phyloP scores from a whole-genome alignment of 2,329 filamentous ascomycete species.

The Fusarium praegraminearum region DNA sequence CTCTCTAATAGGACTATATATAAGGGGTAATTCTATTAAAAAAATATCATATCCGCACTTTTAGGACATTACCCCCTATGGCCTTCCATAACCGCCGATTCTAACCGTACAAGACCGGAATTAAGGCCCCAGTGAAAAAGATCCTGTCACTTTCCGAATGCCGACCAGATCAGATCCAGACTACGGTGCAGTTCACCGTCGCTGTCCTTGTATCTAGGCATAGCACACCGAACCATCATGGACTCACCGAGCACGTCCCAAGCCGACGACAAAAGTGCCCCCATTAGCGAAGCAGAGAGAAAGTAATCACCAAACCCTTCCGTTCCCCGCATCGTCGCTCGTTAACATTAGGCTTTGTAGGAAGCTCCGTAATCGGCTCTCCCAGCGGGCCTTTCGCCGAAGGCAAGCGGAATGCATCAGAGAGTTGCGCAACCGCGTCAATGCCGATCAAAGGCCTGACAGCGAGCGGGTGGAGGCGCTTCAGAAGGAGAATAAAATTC shows the following conservation, averaged over 20 bases:
- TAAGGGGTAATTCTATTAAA: no score
- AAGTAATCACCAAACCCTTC: conserved; percentile 4
- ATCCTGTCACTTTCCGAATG: not conserved
- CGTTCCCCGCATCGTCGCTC: not conserved
- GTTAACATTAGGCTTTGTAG: conserved; percentile 22
- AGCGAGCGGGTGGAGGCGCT: conserved; percentile 43
- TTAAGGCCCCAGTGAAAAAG: not conserved
- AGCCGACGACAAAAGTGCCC: conserved; percentile 1
- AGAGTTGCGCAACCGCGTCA: conserved; percentile 43
- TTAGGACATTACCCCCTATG: no score
- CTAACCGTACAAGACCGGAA: not conserved
- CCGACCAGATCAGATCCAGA: conserved; percentile 1
- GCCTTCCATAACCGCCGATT: not conserved
- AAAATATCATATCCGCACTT: no score
- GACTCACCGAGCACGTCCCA: conserved; percentile 8
- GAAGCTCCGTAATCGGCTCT: conserved; percentile 51
- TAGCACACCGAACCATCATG: conserved; percentile 18
- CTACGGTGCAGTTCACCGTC: not conserved
- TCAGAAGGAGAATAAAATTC: conserved; percentile 44
- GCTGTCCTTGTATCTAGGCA: conserved; percentile 3
- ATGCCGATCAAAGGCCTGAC: conserved; percentile 40
- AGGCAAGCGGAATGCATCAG: conserved; percentile 48
- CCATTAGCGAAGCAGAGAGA: conserved; percentile 21
- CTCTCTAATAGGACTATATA: no score
- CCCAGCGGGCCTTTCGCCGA: conserved; percentile 50